Conservation (phyloP, 495 filamentous ascomycete genomes). For the Xylaria nigripes region DNA sequence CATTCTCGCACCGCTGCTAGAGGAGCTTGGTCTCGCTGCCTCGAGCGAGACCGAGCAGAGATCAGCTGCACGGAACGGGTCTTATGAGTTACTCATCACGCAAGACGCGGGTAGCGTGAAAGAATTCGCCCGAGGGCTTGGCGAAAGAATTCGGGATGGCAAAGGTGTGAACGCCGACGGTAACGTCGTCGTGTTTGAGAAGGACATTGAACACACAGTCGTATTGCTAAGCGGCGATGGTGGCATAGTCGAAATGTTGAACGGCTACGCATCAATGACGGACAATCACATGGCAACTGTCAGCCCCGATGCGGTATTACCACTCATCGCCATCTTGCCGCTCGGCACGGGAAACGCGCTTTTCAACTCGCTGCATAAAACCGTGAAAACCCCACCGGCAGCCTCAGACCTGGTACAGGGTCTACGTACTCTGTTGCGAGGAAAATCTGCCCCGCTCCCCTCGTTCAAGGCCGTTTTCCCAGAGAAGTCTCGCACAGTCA, state of each 20-base stretch:
- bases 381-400: slow-evolving; percentile 12
- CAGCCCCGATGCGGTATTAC: slow-evolving; percentile 15
- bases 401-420: slow-evolving; percentile 37
- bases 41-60: not conserved
- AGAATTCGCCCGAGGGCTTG: slow-evolving; percentile 44
- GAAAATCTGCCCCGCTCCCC: slow-evolving; percentile 38
- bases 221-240: slow-evolving; percentile 83
- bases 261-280: slow-evolving; percentile 30
- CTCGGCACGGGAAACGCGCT: slow-evolving; percentile 88
- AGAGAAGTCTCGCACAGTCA: slow-evolving; percentile 48
- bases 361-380: slow-evolving; percentile 55
- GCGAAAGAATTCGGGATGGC: slow-evolving; percentile 32
- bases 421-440: slow-evolving; percentile 52
- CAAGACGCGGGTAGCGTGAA: slow-evolving; percentile 49
- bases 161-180: slow-evolving; percentile 31
- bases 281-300: not conserved
- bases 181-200: not conserved
- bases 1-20: slow-evolving; percentile 52
- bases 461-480: slow-evolving; percentile 60
- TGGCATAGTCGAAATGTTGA: slow-evolving; percentile 69
- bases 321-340: slow-evolving; percentile 58
- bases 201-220: slow-evolving; percentile 38
- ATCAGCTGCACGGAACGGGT: slow-evolving; percentile 4
- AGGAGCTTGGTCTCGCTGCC: slow-evolving; percentile 21
- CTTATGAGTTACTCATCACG: slow-evolving; percentile 50